These are phyloP conservation scores for Ophiocordyceps australis DNA, from an alignment of 2,329 filamentous ascomycete genomes.

Conservation along the genomic window DNA sequence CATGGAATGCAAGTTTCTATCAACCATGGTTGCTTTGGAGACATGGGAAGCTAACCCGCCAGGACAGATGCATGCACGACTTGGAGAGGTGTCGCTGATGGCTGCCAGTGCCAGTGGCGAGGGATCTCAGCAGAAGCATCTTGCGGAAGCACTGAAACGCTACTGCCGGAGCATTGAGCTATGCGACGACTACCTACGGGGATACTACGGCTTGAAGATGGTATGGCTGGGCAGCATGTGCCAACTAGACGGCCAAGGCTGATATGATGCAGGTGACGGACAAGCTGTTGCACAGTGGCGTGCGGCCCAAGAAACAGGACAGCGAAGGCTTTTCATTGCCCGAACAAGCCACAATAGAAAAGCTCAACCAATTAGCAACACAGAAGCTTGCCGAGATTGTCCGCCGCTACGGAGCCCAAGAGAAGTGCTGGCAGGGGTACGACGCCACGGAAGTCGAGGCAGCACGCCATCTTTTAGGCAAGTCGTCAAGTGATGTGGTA, in stretches of 20 bases:
- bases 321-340: conserved; percentile 32
- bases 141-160: conserved; percentile 61
- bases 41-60: conserved; percentile 5
- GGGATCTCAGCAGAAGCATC: conserved; percentile 26
- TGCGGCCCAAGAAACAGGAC: conserved; percentile 23
- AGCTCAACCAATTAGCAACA: conserved; percentile 55
- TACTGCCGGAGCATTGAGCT: conserved; percentile 87
- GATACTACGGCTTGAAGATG: conserved; percentile 80
- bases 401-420: conserved; percentile 36
- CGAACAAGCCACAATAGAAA: conserved; percentile 38
- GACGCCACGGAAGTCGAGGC: conserved; percentile 53
- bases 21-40: conserved; percentile 1
- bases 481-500: conserved; percentile 24
- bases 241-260: background rate
- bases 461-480: conserved; percentile 46
- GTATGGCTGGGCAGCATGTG: conserved; percentile 22
- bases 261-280: conserved; percentile 25
- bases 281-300: conserved; percentile 24
- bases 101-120: conserved; percentile 29
- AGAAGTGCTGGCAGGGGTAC: conserved; percentile 57
- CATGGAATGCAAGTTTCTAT: conserved; percentile 66
- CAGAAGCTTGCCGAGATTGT: conserved; percentile 63
- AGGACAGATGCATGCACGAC: conserved; percentile 67
- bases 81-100: conserved; percentile 73
- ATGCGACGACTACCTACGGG: conserved; percentile 80